Percentiles rank a stretch among this genome's conserved stretches.
Conservation (phyloP, 2,329 filamentous ascomycete genomes). For the Cladophialophora bantiana region DNA sequence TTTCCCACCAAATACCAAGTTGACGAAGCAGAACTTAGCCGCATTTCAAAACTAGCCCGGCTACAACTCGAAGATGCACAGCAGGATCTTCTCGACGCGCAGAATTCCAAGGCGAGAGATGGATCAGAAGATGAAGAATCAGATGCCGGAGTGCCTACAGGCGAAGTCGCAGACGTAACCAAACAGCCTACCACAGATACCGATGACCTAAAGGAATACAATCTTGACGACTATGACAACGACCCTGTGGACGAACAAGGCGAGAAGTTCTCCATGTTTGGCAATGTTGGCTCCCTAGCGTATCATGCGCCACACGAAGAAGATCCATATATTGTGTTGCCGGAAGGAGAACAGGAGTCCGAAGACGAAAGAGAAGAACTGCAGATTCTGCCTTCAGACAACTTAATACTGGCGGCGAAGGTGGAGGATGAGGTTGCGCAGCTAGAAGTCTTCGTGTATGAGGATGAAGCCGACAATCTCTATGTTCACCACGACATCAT, state of each 20-base stretch:
- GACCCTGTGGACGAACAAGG: conserved; percentile 68
- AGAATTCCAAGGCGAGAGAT: conserved; percentile 50
- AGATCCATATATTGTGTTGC: conserved; percentile 93
- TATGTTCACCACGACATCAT: conserved; percentile 99
- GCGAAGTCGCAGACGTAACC: conserved; percentile 6
- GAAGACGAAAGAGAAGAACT: conserved; percentile 92
- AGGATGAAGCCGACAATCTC: conserved; percentile 92
- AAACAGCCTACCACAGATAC: conserved; percentile 64
- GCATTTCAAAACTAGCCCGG: conserved; percentile 76
- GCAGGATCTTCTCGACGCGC: conserved; percentile 68
- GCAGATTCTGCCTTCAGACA: conserved; percentile 91
- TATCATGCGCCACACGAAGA: conserved; percentile 95
- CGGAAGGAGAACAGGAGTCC: conserved; percentile 67
- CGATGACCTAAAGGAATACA: conserved; percentile 93
- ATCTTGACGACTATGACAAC: conserved; percentile 94
- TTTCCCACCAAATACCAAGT: conserved; percentile 78
- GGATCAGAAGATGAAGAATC: conserved; percentile 39
- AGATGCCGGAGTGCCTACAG: conserved; percentile 34
- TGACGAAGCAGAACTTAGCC: conserved; percentile 76
- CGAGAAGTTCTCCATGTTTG: conserved; percentile 88
- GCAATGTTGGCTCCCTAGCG: conserved; percentile 89
- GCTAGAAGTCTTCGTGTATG: conserved; percentile 96
- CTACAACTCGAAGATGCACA: conserved; percentile 90
- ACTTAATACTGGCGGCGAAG: conserved; percentile 88
- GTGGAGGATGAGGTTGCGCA: conserved; percentile 97